Evolutionary conservation across 208 protist genomes (phyloP).

Genomic region (Leishmania braziliensis): DNA sequence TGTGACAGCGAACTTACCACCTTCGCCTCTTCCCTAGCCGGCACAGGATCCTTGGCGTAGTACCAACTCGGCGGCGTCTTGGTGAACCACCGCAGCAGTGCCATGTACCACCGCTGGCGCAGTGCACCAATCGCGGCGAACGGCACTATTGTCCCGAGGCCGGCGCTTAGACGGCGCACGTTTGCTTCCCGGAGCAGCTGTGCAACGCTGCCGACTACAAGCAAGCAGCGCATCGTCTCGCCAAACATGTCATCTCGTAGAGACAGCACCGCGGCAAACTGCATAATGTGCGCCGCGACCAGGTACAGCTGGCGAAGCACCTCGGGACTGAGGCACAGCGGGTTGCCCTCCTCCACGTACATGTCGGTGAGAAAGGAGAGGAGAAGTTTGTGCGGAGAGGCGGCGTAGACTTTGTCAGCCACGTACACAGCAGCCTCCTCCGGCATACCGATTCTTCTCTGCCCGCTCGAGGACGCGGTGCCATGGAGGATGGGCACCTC

Average conservation of each 20-base stretch:
- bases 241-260: slow-evolving; percentile 82
- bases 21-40: slow-evolving; percentile 48
- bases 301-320: slow-evolving; percentile 67
- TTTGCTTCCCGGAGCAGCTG: slow-evolving; percentile 61
- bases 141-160: slow-evolving; percentile 45
- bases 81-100: slow-evolving; percentile 84
- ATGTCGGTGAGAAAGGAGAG: slow-evolving; percentile 69
- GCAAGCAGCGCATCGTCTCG: slow-evolving; percentile 70
- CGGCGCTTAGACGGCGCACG: slow-evolving; percentile 45
- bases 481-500: slow-evolving; percentile 15
- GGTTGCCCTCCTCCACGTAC: slow-evolving; percentile 54
- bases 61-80: slow-evolving; percentile 82
- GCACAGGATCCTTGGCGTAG: slow-evolving; percentile 56
- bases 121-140: slow-evolving; percentile 64
- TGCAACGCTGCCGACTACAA: slow-evolving; percentile 67
- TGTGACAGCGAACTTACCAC: slow-evolving; percentile 57
- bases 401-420: slow-evolving; percentile 34
- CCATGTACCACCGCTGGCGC: slow-evolving; percentile 76
- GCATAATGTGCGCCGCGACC: slow-evolving; percentile 54
- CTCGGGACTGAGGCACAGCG: slow-evolving; percentile 48
- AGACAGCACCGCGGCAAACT: slow-evolving; percentile 50
- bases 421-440: slow-evolving; percentile 17
- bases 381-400: slow-evolving; percentile 77
- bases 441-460: neutral
- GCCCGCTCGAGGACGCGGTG: neutral